Conservation (phyloP, 1,284 basidiomycete genomes). For the Entoloma clypeatum region DNA sequence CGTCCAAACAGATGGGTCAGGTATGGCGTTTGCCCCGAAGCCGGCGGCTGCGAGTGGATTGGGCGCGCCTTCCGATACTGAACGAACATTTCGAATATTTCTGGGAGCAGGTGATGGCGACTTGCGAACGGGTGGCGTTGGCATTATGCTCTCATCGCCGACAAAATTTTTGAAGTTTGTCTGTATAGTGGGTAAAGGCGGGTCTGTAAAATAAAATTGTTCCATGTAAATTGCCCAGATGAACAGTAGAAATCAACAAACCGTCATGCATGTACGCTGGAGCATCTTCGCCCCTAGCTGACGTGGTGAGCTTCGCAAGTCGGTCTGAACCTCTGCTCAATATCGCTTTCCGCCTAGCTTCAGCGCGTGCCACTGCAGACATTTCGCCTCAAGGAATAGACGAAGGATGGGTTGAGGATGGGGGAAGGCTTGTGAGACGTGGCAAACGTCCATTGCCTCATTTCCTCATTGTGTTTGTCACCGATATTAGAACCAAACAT, state of each 20-base stretch:
- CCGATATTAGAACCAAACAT: constrained; percentile 5
- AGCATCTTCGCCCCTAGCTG: constrained; percentile 68
- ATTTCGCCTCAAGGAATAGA: constrained; percentile 18
- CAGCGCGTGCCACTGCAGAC: constrained; percentile 58
- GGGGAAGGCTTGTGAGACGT: constrained; percentile 15
- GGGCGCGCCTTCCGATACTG: constrained; percentile 22
- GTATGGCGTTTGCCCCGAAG: constrained; percentile 21
- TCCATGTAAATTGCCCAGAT: constrained; percentile 8
- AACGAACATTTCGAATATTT: too few relatives aligned
- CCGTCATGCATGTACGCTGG: constrained; percentile 55
- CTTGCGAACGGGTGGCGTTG: constrained; percentile 26
- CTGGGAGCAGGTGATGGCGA: constrained; percentile 31
- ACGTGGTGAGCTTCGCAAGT: constrained; percentile 69
- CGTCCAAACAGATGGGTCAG: constrained; percentile 58
- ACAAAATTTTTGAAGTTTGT: constrained; percentile 47
- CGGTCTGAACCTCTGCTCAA: constrained; percentile 65
- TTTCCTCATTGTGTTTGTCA: constrained; percentile 11
- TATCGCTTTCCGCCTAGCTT: constrained; percentile 72
- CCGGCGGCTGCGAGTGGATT: constrained; percentile 22
- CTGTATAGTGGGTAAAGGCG: constrained; percentile 36
- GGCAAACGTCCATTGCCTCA: constrained; percentile 13
- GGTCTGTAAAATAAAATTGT: constrained; percentile 31
- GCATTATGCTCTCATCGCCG: constrained; percentile 48
- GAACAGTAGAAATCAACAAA: constrained; percentile 27
- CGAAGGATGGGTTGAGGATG: constrained; percentile 3